phyloP scores from a whole-genome alignment of 768 basidiomycete genomes.

The Russula sp. region DNA sequence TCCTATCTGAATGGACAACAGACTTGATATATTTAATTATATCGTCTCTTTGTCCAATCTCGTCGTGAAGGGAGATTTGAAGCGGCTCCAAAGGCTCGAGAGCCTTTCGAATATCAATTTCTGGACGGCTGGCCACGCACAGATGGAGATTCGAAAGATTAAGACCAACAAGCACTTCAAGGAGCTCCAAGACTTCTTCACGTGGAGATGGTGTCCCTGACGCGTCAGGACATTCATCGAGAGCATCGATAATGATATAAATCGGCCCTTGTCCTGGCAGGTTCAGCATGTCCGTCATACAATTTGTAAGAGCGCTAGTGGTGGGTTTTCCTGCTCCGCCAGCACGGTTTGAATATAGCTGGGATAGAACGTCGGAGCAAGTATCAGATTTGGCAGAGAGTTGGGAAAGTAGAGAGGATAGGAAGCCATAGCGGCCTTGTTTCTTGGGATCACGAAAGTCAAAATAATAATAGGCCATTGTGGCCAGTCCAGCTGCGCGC shows the following conservation, averaged over 20 bases:
- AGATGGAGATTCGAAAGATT: not conserved
- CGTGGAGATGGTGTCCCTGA: not conserved
- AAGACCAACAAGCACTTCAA: not conserved
- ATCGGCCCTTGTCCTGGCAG: not conserved
- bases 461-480: not conserved
- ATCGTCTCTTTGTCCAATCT: slow-evolving; percentile 8
- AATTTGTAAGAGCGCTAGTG: not conserved
- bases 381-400: not conserved
- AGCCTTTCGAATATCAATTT: not conserved
- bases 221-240: not conserved
- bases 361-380: not conserved
- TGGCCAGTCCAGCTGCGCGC: not conserved
- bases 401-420: not conserved
- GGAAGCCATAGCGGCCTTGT: not conserved
- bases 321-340: not conserved
- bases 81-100: slow-evolving; percentile 3
- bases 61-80: slow-evolving; percentile 7
- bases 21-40: slow-evolving; percentile 1
- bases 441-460: not conserved
- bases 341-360: not conserved
- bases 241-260: not conserved
- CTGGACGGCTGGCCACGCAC: slow-evolving; percentile 13
- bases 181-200: not conserved
- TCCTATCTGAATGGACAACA: slow-evolving; percentile 6
- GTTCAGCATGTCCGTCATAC: not conserved